Evolutionary conservation across 352 stramenopile species (phyloP).

Genomic region (Globisporangium canariense): DNA sequence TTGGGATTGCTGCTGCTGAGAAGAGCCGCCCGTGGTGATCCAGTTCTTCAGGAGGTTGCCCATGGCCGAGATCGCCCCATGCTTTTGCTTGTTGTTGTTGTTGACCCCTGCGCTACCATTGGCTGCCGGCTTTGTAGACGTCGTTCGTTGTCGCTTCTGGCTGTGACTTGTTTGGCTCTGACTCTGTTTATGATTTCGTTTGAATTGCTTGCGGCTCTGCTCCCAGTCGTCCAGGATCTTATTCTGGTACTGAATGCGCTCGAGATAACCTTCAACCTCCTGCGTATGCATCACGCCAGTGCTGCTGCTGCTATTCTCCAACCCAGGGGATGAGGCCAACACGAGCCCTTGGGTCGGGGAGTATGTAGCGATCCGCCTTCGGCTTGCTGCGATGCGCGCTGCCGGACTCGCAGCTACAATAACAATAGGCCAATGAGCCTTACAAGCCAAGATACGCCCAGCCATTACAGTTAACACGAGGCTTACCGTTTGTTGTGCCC

Average conservation of each 20-base stretch:
- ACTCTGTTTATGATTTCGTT: neutral
- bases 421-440: neutral
- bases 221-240: conserved; percentile 50
- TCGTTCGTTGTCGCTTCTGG: conserved; percentile 10
- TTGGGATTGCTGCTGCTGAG: conserved; percentile 1
- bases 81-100: neutral
- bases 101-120: neutral
- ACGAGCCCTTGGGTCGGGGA: neutral
- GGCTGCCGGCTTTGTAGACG: neutral
- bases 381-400: neutral
- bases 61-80: conserved; percentile 11
- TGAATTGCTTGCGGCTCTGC: conserved; percentile 14
- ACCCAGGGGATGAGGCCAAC: neutral
- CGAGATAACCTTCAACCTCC: conserved; percentile 49
- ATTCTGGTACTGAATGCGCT: conserved; percentile 47
- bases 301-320: conserved; percentile 6
- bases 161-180: conserved; percentile 3
- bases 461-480: neutral
- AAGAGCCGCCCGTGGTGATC: conserved; percentile 4
- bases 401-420: neutral
- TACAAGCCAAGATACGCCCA: neutral
- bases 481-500: neutral
- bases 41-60: conserved; percentile 17
- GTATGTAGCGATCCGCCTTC: conserved; percentile 10
- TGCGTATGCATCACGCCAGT: conserved; percentile 40